Conservation (phyloP, 176 grass and related monocot species). For the Bothriochloa decipiens region DNA sequence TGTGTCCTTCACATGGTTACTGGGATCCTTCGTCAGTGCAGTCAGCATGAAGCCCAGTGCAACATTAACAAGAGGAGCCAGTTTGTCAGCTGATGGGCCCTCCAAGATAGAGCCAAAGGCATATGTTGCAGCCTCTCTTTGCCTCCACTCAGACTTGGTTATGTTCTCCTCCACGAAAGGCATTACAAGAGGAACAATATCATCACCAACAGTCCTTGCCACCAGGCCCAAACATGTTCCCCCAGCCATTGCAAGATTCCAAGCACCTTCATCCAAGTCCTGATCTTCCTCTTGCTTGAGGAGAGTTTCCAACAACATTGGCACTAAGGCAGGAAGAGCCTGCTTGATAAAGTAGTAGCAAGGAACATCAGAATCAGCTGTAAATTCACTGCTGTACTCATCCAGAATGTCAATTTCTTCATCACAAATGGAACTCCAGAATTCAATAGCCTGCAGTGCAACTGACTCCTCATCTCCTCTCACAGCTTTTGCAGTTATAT, state of each 20-base stretch:
- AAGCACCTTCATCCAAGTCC: conserved; percentile 85
- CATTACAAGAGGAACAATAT: conserved; percentile 93
- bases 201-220: conserved; percentile 86
- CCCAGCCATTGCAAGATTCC: conserved; percentile 97
- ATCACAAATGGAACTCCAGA: conserved; percentile 94
- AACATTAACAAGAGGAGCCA: conserved; percentile 74
- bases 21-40: conserved; percentile 71
- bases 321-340: conserved; percentile 79
- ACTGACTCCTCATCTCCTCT: conserved; percentile 88
- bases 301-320: conserved; percentile 79
- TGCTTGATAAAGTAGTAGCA: conserved; percentile 88
- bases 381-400: conserved; percentile 79
- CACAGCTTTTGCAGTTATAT: conserved; percentile 83
- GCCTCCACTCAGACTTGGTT: conserved; percentile 78
- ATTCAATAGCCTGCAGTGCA: conserved; percentile 91
- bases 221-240: conserved; percentile 91
- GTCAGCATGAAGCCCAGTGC: conserved; percentile 84
- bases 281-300: conserved; percentile 94
- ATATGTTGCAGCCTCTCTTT: conserved; percentile 85
- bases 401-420: conserved; percentile 94
- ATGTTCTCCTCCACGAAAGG: conserved; percentile 93
- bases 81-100: conserved; percentile 81
- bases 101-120: conserved; percentile 92
- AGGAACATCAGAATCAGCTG: conserved; percentile 76
- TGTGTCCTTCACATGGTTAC: conserved; percentile 91